Conservation (phyloP, 495 filamentous ascomycete species). For the Penicillium ochrochloron region DNA sequence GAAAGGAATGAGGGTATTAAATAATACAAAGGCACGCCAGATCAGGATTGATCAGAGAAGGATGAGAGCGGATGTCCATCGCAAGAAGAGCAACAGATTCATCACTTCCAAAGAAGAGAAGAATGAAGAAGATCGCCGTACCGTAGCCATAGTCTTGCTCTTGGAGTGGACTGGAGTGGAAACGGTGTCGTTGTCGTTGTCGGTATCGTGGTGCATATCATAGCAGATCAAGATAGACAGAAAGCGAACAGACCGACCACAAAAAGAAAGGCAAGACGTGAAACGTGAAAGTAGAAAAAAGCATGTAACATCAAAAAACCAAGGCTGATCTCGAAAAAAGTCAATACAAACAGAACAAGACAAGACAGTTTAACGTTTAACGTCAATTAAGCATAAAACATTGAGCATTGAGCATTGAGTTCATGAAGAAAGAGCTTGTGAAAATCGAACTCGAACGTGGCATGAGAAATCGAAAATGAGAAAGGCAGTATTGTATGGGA, state of each 20-base stretch:
- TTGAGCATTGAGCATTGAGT: not conserved
- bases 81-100: not conserved
- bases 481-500: conserved; percentile 8
- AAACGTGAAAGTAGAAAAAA: not conserved
- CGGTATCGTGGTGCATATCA: conserved; percentile 8
- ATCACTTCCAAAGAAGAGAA: not conserved
- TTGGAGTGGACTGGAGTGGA: not conserved
- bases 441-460: not conserved
- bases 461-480: not conserved
- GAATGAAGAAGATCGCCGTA: no score
- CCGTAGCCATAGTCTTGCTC: not conserved
- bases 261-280: conserved; percentile 6
- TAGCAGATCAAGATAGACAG: conserved; percentile 16
- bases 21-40: conserved; percentile 16
- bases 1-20: conserved; percentile 8
- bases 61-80: not conserved
- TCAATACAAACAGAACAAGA: not conserved
- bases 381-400: conserved; percentile 5
- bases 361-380: not conserved
- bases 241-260: conserved; percentile 6
- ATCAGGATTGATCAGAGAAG: not conserved
- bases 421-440: conserved; percentile 1
- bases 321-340: not conserved
- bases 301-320: not conserved
- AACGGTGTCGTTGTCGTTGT: not conserved